Evolutionary conservation across 371 early-diverging fungal genomes (phyloP).

Genomic region (Lichtheimia ornata): DNA sequence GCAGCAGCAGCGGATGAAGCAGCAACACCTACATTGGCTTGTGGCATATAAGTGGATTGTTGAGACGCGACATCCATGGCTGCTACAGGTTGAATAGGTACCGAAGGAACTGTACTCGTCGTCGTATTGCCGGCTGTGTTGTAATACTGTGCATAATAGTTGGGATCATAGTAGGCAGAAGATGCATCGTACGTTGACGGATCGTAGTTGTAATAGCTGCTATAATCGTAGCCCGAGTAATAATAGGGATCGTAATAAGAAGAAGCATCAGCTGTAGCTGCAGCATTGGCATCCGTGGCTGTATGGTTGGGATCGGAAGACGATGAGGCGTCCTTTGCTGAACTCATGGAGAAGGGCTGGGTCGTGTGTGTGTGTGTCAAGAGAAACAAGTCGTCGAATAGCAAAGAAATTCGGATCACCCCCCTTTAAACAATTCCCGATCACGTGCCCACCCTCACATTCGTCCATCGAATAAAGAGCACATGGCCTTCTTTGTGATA

Average conservation of each 20-base stretch:
- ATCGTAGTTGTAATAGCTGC: constrained; percentile 22
- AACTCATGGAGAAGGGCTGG: too few species aligned
- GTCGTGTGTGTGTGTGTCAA: too few species aligned
- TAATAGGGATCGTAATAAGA: constrained; percentile 20
- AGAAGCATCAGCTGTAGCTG: constrained; percentile 10
- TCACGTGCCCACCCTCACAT: too few species aligned
- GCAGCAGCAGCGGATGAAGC: background rate
- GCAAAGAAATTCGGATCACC: too few species aligned
- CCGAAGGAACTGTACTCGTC: background rate
- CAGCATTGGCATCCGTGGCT: constrained; percentile 1
- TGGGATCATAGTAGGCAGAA: constrained; percentile 30
- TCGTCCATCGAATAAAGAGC: too few species aligned
- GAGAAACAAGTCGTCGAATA: too few species aligned
- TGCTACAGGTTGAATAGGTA: background rate
- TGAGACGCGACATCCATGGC: constrained; percentile 3
- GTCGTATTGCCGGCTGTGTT: constrained; percentile 8
- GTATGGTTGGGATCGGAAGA: too few species aligned
- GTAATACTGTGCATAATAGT: constrained; percentile 37
- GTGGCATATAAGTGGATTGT: constrained; percentile 1
- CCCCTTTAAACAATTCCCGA: too few species aligned
- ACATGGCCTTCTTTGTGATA: too few species aligned
- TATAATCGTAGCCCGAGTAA: constrained; percentile 37
- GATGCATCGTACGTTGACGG: constrained; percentile 13
- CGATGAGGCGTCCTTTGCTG: too few species aligned
- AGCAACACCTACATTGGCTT: too few species aligned